A percentile compares a stretch with the other conserved stretches of the same genome.
These are phyloP conservation scores for Scheffersomyces parashehatae DNA, from an alignment of 1,139 yeast genomes.

Conservation along the genomic window DNA sequence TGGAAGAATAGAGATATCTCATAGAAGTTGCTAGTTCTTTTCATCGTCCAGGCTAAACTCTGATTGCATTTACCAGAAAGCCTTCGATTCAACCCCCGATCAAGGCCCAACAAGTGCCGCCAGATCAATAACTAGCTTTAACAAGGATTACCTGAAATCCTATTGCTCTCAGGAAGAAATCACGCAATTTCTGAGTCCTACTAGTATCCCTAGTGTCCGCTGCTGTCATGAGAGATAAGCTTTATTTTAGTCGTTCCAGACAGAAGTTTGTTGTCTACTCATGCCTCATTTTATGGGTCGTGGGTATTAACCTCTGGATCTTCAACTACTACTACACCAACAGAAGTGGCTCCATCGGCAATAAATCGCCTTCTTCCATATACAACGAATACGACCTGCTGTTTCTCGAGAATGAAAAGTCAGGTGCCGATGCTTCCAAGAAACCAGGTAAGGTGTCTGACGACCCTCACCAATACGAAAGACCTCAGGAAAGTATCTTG, in stretches of 20 bases:
- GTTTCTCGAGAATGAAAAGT: background rate
- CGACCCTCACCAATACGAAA: background rate
- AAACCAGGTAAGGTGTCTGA: background rate
- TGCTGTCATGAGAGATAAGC: background rate
- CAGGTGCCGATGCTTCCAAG: background rate
- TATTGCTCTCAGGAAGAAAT: too few relatives aligned
- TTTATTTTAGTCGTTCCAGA: background rate
- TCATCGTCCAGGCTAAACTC: too few relatives aligned
- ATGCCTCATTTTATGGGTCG: constrained; percentile 1
- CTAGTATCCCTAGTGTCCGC: too few relatives aligned
- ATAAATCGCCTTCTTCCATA: background rate
- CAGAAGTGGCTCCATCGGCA: background rate
- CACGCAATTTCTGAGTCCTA: too few relatives aligned
- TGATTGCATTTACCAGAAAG: too few relatives aligned
- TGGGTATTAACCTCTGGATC: constrained; percentile 1
- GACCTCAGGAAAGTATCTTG: background rate
- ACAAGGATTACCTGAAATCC: too few relatives aligned
- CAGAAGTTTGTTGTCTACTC: constrained; percentile 1
- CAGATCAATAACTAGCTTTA: too few relatives aligned
- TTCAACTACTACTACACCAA: background rate
- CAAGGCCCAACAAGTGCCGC: too few relatives aligned
- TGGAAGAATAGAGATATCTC: too few relatives aligned
- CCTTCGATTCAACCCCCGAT: too few relatives aligned
- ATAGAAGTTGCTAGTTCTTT: too few relatives aligned
- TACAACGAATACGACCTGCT: background rate